These are phyloP conservation scores for Epichloe sibirici DNA, from an alignment of 2,329 filamentous ascomycete genomes.

Conservation along the genomic window DNA sequence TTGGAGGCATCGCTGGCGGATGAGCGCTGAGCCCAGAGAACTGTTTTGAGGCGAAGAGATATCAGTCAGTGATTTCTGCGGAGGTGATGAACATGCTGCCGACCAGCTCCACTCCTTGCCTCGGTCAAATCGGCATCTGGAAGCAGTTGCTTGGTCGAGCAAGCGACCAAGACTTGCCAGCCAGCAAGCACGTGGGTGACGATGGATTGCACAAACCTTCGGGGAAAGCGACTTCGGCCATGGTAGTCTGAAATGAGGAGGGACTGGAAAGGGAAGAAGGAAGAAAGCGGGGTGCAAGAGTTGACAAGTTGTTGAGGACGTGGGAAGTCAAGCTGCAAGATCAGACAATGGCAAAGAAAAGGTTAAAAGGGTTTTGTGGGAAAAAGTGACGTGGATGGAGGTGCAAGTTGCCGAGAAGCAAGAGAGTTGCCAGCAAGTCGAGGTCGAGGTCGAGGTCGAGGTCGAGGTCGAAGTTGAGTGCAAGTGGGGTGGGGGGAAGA, in stretches of 20 bases:
- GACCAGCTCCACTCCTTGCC: background rate
- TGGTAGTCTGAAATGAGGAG: conserved; percentile 5
- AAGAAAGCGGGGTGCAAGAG: background rate
- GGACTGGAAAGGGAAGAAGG: background rate
- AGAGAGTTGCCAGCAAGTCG: background rate
- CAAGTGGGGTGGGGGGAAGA: background rate
- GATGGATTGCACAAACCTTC: conserved; percentile 21
- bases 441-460: background rate
- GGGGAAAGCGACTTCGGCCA: conserved; percentile 22
- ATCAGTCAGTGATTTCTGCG: background rate
- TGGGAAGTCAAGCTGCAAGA: background rate
- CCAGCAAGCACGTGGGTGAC: background rate
- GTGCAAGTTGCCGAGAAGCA: background rate
- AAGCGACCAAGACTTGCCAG: background rate
- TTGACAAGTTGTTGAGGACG: too few relatives aligned
- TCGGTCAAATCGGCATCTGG: background rate
- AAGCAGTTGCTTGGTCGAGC: background rate
- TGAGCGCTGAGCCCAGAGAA: conserved; percentile 97
- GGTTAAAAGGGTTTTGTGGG: background rate
- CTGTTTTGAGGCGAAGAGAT: conserved; percentile 31
- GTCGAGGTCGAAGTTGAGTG: too few relatives aligned
- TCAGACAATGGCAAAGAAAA: background rate
- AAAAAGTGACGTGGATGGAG: background rate
- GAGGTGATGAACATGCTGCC: background rate
- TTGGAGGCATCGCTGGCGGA: conserved; percentile 65